These are phyloP conservation scores for Cercospora sesami DNA, from an alignment of 2,329 filamentous ascomycete species.

Conservation along the genomic window DNA sequence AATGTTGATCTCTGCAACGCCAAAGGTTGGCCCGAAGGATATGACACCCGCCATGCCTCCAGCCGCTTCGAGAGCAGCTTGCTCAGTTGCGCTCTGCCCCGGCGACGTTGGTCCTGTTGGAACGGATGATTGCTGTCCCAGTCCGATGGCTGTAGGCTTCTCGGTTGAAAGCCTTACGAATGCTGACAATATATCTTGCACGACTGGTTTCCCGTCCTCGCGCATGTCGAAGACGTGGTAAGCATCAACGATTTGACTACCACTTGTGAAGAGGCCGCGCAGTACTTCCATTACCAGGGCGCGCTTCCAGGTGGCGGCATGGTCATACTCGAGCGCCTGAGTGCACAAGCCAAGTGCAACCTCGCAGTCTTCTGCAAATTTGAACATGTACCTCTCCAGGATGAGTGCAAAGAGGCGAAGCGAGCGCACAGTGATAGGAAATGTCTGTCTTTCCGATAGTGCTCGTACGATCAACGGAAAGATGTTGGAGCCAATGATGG, in stretches of 20 bases:
- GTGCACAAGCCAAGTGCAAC: constrained; percentile 79
- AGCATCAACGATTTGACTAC: constrained; percentile 73
- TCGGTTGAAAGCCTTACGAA: constrained; percentile 93
- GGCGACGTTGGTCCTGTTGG: constrained; percentile 63
- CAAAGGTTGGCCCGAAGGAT: constrained; percentile 60
- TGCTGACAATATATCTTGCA: constrained; percentile 79
- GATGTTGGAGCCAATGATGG: constrained; percentile 72
- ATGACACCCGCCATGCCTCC: constrained; percentile 87
- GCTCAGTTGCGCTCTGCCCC: constrained; percentile 66
- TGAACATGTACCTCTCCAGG: constrained; percentile 72
- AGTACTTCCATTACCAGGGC: constrained; percentile 90
- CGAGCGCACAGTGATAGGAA: constrained; percentile 78
- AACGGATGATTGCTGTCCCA: constrained; percentile 84
- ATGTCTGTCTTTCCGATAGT: constrained; percentile 74
- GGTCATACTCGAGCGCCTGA: constrained; percentile 83
- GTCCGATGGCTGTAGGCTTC: constrained; percentile 82
- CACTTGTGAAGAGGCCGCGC: constrained; percentile 78
- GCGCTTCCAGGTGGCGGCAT: constrained; percentile 76
- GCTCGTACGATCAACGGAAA: constrained; percentile 81
- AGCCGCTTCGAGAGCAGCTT: constrained; percentile 78
- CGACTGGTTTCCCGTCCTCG: constrained; percentile 69
- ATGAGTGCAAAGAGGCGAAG: constrained; percentile 81
- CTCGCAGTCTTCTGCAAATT: constrained; percentile 76
- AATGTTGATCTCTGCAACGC: constrained; percentile 65
- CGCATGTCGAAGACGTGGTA: constrained; percentile 76